Evolutionary conservation across 768 basidiomycete species (phyloP).

Genomic region (Suillus subalutaceus): DNA sequence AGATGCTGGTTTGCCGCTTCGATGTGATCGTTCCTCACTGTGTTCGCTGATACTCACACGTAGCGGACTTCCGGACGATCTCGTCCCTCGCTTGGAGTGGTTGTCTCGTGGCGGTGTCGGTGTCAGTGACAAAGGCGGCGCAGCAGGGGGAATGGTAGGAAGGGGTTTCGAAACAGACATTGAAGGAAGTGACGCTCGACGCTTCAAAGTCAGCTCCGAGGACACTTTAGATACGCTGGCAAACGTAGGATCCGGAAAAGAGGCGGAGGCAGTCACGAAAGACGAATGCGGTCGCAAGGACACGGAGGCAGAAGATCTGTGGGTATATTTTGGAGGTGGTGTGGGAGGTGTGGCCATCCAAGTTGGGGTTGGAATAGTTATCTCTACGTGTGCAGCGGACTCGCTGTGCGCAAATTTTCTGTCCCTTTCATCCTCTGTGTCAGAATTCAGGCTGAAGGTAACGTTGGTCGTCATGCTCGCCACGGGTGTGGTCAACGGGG

Average conservation of each 20-base stretch:
- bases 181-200: constrained; percentile 46
- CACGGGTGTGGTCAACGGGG: constrained; percentile 58
- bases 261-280: constrained; percentile 48
- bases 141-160: constrained; percentile 11
- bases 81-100: background rate
- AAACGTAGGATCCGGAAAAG: constrained; percentile 26
- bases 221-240: constrained; percentile 18
- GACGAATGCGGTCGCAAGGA: constrained; percentile 44
- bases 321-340: constrained; percentile 48
- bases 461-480: constrained; percentile 34
- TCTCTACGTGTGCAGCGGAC: constrained; percentile 15
- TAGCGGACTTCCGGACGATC: constrained; percentile 4
- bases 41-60: background rate
- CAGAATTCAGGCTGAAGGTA: constrained; percentile 15
- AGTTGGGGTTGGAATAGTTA: constrained; percentile 42
- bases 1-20: background rate
- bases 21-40: background rate
- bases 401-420: background rate
- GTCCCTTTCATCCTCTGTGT: constrained; percentile 16
- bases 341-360: constrained; percentile 65
- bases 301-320: constrained; percentile 33
- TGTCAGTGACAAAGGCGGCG: constrained; percentile 7
- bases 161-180: constrained; percentile 27
- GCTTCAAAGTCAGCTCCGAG: constrained; percentile 26
- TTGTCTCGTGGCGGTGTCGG: background rate